A percentile compares a stretch with the other conserved stretches of the same genome.
Evolutionary conservation across 495 filamentous ascomycete species (phyloP).

Genomic region (Penicillium coprophilum): DNA sequence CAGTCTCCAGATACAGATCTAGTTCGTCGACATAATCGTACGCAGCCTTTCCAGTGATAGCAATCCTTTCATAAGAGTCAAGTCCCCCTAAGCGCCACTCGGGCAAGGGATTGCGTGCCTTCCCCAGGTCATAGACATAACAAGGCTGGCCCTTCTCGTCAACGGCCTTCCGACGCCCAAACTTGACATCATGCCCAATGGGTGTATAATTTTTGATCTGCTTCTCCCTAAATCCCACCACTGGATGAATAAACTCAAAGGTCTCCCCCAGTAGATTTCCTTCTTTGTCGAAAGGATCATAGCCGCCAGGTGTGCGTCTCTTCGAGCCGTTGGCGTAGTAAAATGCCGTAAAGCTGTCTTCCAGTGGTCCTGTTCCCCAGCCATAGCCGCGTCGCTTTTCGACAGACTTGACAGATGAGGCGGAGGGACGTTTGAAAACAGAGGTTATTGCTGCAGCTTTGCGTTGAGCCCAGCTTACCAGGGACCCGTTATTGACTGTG

Average conservation of each 20-base stretch:
- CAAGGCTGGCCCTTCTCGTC: slow-evolving; percentile 8
- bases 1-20: slow-evolving; percentile 19
- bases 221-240: slow-evolving; percentile 18
- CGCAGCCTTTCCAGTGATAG: slow-evolving; percentile 18
- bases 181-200: slow-evolving; percentile 1
- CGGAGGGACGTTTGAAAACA: slow-evolving; percentile 6
- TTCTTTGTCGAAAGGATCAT: slow-evolving; percentile 1
- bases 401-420: neutral
- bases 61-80: slow-evolving; percentile 25
- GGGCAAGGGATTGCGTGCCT: slow-evolving; percentile 5
- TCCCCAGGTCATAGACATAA: slow-evolving; percentile 20
- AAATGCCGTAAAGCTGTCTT: slow-evolving; percentile 19
- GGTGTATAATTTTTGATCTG: slow-evolving; percentile 20
- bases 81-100: slow-evolving; percentile 26
- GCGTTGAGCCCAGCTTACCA: slow-evolving; percentile 7
- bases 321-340: slow-evolving; percentile 25
- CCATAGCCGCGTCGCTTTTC: slow-evolving; percentile 12
- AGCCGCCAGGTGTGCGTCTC: slow-evolving; percentile 20
- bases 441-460: slow-evolving; percentile 3
- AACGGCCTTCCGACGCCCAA: slow-evolving; percentile 11
- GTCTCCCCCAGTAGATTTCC: slow-evolving; percentile 13
- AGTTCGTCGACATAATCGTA: slow-evolving; percentile 24
- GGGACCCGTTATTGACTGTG: neutral
- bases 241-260: slow-evolving; percentile 22
- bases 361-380: slow-evolving; percentile 22